These are phyloP conservation scores for Cryomyces minteri DNA, from an alignment of 495 filamentous ascomycete genomes.

Conservation along the genomic window DNA sequence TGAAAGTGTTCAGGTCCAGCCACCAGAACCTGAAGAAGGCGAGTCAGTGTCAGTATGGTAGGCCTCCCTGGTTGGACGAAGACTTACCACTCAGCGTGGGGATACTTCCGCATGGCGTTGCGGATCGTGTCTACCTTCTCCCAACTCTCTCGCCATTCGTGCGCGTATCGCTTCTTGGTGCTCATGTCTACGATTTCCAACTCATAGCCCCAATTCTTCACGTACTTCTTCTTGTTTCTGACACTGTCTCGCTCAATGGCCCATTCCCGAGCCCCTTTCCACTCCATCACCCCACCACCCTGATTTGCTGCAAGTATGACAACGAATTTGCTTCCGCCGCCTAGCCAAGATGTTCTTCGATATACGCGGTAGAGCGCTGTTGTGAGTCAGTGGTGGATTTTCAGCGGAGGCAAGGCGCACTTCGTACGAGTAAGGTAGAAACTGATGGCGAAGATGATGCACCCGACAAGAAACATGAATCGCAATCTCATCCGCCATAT, in stretches of 20 bases:
- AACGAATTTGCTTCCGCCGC: constrained; percentile 80
- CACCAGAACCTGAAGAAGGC: constrained; percentile 74
- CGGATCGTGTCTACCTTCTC: constrained; percentile 95
- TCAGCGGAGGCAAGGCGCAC: neutral
- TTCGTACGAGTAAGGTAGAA: constrained; percentile 53
- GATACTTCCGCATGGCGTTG: constrained; percentile 81
- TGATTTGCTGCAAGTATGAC: constrained; percentile 88
- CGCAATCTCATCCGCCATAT: constrained; percentile 38
- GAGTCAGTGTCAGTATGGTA: neutral
- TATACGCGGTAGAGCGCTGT: constrained; percentile 27
- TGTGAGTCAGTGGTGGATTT: constrained; percentile 18
- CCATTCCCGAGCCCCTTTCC: constrained; percentile 96
- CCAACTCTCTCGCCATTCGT: constrained; percentile 99
- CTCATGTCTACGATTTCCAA: constrained; percentile 95
- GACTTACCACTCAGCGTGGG: constrained; percentile 81
- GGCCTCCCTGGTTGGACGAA: neutral
- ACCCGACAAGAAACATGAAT: constrained; percentile 32
- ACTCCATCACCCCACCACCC: constrained; percentile 96
- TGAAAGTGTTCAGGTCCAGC: constrained; percentile 92
- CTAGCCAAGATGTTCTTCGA: constrained; percentile 38
- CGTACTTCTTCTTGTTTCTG: constrained; percentile 83
- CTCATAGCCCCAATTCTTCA: constrained; percentile 79
- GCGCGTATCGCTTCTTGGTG: constrained; percentile 94
- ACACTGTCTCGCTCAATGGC: constrained; percentile 94
- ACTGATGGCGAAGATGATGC: constrained; percentile 44